Percentiles rank a stretch among this genome's conserved stretches.
These are phyloP conservation scores for Aspergillus persii DNA, from an alignment of 2,329 filamentous ascomycete genomes.

Conservation along the genomic window DNA sequence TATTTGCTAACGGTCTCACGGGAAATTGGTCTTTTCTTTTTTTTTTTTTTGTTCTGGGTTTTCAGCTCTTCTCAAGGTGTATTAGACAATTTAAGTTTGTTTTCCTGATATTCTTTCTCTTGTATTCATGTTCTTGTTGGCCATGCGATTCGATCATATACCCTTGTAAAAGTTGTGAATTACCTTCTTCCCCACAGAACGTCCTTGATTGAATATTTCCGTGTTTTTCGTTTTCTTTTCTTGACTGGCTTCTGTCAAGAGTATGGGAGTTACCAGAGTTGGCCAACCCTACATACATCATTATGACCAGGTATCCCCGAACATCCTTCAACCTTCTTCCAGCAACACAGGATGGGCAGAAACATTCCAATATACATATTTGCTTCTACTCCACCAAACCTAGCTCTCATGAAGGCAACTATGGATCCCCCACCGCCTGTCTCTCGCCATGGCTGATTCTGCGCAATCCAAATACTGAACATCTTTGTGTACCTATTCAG, in stretches of 20 bases:
- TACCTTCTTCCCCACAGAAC: background rate
- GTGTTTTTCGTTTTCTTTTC: no score
- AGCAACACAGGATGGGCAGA: no score
- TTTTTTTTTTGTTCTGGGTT: constrained; percentile 6
- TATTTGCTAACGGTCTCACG: constrained; percentile 13
- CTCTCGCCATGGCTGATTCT: no score
- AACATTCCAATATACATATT: no score
- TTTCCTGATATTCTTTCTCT: background rate
- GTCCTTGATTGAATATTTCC: no score
- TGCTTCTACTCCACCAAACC: no score
- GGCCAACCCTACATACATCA: background rate
- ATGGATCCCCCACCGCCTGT: no score
- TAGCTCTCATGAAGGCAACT: no score
- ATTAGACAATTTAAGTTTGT: constrained; percentile 27
- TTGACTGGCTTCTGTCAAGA: background rate
- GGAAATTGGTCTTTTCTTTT: constrained; percentile 16
- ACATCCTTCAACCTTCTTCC: background rate
- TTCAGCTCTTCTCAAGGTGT: constrained; percentile 23
- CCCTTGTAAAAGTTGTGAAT: background rate
- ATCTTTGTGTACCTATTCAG: no score
- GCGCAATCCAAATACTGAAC: no score
- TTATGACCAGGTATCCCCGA: background rate
- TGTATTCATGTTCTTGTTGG: background rate
- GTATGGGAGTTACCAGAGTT: background rate
- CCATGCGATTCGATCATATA: background rate